These are phyloP conservation scores for Trichomonas vaginalis DNA, from an alignment of 208 protist species.

Conservation along the genomic window DNA sequence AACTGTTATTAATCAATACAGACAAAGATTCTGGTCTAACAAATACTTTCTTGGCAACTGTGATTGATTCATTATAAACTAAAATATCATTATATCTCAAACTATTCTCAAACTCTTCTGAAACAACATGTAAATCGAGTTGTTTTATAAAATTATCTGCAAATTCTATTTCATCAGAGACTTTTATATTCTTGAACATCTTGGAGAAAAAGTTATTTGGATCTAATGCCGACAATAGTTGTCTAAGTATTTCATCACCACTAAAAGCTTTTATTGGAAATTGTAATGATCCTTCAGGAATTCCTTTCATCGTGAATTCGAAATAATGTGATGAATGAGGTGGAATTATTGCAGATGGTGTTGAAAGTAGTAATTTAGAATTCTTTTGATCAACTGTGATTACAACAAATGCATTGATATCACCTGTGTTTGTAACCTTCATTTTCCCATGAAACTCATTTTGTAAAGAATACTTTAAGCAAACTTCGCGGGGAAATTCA, in stretches of 20 bases:
- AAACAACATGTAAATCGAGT: neutral
- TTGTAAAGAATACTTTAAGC: neutral
- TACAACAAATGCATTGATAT: neutral
- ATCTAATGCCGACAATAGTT: neutral
- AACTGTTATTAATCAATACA: neutral
- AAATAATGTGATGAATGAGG: neutral
- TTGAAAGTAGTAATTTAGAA: neutral
- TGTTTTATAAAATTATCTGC: neutral
- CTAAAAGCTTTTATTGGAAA: neutral
- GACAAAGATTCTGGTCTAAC: neutral
- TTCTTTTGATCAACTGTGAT: neutral
- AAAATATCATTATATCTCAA: neutral
- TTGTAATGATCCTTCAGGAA: neutral
- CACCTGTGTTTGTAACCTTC: neutral
- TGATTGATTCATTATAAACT: neutral
- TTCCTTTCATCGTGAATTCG: neutral
- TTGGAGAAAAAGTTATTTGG: neutral
- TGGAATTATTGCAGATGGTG: neutral
- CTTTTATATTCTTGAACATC: neutral
- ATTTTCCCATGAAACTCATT: neutral
- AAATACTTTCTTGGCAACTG: neutral
- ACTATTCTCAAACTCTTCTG: neutral
- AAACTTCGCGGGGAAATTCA: neutral
- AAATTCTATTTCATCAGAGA: neutral
- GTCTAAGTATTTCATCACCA: neutral